Evolutionary conservation across 768 basidiomycete species (phyloP).

Genomic region (Cystobasidium tubakii): DNA sequence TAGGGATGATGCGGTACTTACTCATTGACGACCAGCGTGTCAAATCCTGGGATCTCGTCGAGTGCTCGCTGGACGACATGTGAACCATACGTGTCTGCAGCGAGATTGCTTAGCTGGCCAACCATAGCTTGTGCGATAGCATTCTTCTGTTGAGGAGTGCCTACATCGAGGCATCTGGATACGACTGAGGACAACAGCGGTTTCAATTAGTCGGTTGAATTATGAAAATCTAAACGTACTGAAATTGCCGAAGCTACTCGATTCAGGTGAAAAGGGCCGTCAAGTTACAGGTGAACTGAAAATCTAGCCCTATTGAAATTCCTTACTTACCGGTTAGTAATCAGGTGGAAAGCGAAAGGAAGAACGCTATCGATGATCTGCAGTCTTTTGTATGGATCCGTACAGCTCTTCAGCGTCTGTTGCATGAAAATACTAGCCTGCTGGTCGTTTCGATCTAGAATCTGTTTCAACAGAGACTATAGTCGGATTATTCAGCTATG

Average conservation of each 20-base stretch:
- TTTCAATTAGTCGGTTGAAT: neutral
- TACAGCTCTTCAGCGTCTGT: slow-evolving; percentile 35
- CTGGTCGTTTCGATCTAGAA: slow-evolving; percentile 37
- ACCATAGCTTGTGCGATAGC: neutral
- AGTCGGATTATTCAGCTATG: neutral
- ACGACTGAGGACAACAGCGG: slow-evolving; percentile 2
- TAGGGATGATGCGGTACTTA: no score
- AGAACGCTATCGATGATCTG: slow-evolving; percentile 32
- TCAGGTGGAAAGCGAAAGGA: slow-evolving; percentile 8
- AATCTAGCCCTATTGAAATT: neutral
- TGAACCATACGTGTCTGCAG: slow-evolving; percentile 33
- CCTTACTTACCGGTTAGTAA: slow-evolving; percentile 17
- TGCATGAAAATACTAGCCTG: slow-evolving; percentile 36
- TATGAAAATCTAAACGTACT: slow-evolving; percentile 8
- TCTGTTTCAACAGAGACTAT: slow-evolving; percentile 14
- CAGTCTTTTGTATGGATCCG: neutral
- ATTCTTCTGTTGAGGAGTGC: neutral
- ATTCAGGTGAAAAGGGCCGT: neutral
- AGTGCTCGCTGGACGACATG: slow-evolving; percentile 35
- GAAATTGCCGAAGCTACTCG: slow-evolving; percentile 28
- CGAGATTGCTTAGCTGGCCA: slow-evolving; percentile 9
- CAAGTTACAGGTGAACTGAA: neutral
- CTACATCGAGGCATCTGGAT: slow-evolving; percentile 32
- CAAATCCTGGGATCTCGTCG: slow-evolving; percentile 21
- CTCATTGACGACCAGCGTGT: slow-evolving; percentile 12